These are phyloP conservation scores for Lactarius indigo DNA, from an alignment of 768 basidiomycete species.

Conservation along the genomic window DNA sequence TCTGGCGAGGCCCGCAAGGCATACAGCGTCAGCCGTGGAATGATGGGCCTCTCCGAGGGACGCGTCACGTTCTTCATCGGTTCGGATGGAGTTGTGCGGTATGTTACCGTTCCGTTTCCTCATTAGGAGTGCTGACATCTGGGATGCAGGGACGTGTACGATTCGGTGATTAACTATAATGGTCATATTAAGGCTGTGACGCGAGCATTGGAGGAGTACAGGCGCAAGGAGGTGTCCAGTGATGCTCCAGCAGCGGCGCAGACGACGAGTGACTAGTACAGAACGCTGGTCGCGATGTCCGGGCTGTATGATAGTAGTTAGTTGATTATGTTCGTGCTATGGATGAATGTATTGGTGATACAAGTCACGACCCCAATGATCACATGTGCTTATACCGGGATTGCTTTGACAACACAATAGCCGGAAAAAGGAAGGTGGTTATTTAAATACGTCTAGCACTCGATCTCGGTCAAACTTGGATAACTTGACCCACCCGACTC, in stretches of 20 bases:
- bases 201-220: slow-evolving; percentile 52
- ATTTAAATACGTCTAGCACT: neutral
- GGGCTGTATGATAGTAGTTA: neutral
- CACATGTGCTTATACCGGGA: neutral
- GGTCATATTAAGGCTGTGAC: slow-evolving; percentile 65
- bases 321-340: neutral
- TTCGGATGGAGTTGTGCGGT: slow-evolving; percentile 63
- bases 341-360: too few species aligned
- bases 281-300: neutral
- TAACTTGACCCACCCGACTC: neutral
- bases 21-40: slow-evolving; percentile 61
- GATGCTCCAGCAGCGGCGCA: neutral
- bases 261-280: neutral
- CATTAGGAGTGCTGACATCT: neutral
- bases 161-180: slow-evolving; percentile 50
- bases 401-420: neutral
- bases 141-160: slow-evolving; percentile 50
- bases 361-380: neutral
- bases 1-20: slow-evolving; percentile 58
- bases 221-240: slow-evolving; percentile 29
- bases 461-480: too few species aligned
- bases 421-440: neutral
- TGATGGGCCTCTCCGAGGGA: slow-evolving; percentile 61
- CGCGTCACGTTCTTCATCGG: slow-evolving; percentile 79
- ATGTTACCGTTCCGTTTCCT: slow-evolving; percentile 24